Base-by-base conservation (phyloP, 257 asterid genomes). In the Scutellaria minor region DNA sequence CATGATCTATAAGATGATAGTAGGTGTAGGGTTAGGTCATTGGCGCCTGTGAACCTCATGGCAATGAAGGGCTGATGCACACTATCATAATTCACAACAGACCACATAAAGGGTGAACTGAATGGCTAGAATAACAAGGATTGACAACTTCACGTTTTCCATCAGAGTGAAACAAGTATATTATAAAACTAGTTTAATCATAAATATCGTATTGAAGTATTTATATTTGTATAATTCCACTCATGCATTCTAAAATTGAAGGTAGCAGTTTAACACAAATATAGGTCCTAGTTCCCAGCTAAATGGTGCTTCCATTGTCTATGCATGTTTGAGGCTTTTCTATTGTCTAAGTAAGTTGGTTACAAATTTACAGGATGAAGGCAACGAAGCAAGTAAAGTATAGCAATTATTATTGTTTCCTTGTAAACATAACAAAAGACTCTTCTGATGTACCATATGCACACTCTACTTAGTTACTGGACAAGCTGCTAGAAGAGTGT, bases 261-360 rank as follows among this genome's bases (percentile, higher is more conserved):
- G 67, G 22, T 13, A n/a, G 47, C 14, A 13, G 13, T 69, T 42
- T 31, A 27, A 58, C 1, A 31, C 9, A 40, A 39, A 1, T 39
- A 41, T 55, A 13, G 6, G 13, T 11, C 12, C 59, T 5, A 47
- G 31, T 27, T 57, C 59, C 8, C 46, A 24, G 18, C 6, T 44
- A 27, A 31, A 70, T 40, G 14, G 35, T 31, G 46, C 67, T 41
- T 63, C 71, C 27, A 6, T 58, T 50, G 18, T 68, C 46, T 24
- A 58, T 9, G 58, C 53, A 56, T 31, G 48, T 58, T 35, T 48
- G 50, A 40, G 42, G 55, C 48, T 59, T 68, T 48, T 67, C 57
- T 47, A 24, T 47, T 75, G 22, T 44, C 39, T 12, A 41, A 12
- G 15, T 39, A 75, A 60, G 40, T 68, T 59, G 58, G 53, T 18